phyloP scores from a whole-genome alignment of 495 filamentous ascomycete species.

The Entonaema liquescens region DNA sequence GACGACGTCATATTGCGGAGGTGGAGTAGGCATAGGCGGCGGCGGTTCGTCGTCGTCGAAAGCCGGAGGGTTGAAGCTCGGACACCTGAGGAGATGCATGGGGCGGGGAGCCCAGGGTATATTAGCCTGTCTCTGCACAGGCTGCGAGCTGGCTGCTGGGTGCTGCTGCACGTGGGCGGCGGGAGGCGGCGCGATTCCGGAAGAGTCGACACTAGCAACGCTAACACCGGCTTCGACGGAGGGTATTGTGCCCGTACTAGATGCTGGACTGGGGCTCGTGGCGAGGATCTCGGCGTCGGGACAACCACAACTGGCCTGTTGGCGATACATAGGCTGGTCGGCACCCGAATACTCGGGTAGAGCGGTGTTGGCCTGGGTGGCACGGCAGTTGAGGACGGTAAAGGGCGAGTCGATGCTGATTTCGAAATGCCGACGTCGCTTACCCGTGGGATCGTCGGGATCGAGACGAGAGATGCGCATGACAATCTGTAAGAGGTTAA shows the following conservation, averaged over 20 bases:
- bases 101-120: conserved; percentile 60
- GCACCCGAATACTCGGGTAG: conserved; percentile 84
- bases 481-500: conserved; percentile 75
- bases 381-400: conserved; percentile 92
- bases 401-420: conserved; percentile 99
- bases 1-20: conserved; percentile 86
- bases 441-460: conserved; percentile 74
- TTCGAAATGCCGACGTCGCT: conserved; percentile 91
- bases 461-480: conserved; percentile 94
- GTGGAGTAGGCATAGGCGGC: conserved; percentile 77
- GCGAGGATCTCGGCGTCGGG: conserved; percentile 69
- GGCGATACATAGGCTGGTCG: conserved; percentile 49
- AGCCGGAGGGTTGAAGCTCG: conserved; percentile 88
- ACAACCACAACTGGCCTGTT: conserved; percentile 77
- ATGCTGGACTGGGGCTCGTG: conserved; percentile 45
- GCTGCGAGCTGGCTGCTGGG: conserved; percentile 34
- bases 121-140: conserved; percentile 41
- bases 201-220: conserved; percentile 14
- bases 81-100: conserved; percentile 88
- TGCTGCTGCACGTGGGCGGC: conserved; percentile 40
- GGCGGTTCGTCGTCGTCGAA: conserved; percentile 92
- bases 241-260: conserved; percentile 46
- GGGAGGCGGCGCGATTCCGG: conserved; percentile 30
- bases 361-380: conserved; percentile 88
- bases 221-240: conserved; percentile 15